Conservation (phyloP, 2,329 filamentous ascomycete species). For the Fusarium sambucinum region DNA sequence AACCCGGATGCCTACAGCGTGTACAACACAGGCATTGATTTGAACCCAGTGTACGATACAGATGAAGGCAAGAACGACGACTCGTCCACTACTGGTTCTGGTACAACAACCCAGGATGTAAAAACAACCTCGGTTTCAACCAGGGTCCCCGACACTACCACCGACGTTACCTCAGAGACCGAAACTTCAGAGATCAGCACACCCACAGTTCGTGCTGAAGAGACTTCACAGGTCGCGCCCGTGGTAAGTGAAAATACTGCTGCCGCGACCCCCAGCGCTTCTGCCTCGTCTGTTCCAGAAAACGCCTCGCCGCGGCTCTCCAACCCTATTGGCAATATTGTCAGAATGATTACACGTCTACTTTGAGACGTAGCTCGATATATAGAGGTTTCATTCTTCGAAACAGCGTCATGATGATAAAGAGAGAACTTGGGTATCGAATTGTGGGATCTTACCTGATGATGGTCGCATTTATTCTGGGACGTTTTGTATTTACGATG, state of each 20-base stretch:
- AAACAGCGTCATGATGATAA: too few relatives aligned
- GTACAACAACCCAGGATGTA: background rate
- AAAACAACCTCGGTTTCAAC: background rate
- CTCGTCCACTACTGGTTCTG: background rate
- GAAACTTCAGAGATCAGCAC: background rate
- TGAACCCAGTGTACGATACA: slow-evolving; percentile 4
- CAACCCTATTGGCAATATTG: slow-evolving; percentile 18
- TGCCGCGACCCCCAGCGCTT: slow-evolving; percentile 12
- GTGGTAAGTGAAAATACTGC: background rate
- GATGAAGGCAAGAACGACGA: background rate
- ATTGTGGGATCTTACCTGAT: background rate
- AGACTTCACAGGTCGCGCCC: background rate
- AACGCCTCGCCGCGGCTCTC: slow-evolving; percentile 21
- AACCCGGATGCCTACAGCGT: slow-evolving; percentile 18
- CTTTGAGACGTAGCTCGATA: background rate
- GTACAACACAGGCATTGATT: slow-evolving; percentile 14
- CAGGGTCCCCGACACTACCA: background rate
- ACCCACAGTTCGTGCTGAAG: background rate
- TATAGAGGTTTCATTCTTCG: background rate
- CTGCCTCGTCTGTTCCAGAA: slow-evolving; percentile 1
- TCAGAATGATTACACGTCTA: background rate
- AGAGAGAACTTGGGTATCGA: too few relatives aligned
- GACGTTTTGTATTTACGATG: too few relatives aligned
- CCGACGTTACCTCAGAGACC: background rate
- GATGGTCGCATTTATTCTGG: background rate